Evolutionary conservation across 768 basidiomycete species (phyloP).

Genomic region (Lactarius hatsudake): DNA sequence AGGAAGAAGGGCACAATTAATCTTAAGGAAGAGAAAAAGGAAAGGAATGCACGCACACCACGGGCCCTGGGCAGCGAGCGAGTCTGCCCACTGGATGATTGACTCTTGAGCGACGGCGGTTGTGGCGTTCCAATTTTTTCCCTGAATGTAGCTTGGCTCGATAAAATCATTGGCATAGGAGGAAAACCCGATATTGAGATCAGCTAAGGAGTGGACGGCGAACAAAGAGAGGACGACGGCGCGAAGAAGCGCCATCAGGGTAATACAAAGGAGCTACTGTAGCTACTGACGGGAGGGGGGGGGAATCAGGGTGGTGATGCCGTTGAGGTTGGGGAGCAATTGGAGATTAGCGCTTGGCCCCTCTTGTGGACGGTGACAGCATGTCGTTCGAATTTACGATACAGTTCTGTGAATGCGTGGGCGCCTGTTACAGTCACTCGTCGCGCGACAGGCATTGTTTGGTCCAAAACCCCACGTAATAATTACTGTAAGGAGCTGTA

Average conservation of each 20-base stretch:
- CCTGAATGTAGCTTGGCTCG: conserved; percentile 23
- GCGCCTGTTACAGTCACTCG: neutral
- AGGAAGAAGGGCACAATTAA: neutral
- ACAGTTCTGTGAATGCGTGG: neutral
- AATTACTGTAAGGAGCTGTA: neutral
- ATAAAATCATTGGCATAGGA: conserved; percentile 25
- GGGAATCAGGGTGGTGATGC: neutral
- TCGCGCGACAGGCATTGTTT: neutral
- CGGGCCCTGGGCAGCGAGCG: conserved; percentile 22
- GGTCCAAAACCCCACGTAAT: neutral
- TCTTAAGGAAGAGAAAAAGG: conserved; percentile 26
- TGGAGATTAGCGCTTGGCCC: conserved; percentile 28
- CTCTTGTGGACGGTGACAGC: conserved; percentile 32
- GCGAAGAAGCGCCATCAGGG: neutral
- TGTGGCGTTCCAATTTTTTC: conserved; percentile 15
- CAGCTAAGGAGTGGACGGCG: conserved; percentile 11
- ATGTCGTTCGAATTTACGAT: conserved; percentile 21
- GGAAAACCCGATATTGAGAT: conserved; percentile 11
- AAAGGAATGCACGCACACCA: conserved; percentile 21
- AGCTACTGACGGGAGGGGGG: neutral
- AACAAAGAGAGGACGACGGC: conserved; percentile 14
- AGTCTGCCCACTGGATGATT: conserved; percentile 27
- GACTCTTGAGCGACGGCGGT: conserved; percentile 23
- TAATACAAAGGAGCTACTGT: conserved; percentile 22
- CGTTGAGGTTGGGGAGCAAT: conserved; percentile 14